phyloP scores from a whole-genome alignment of 495 filamentous ascomycete species.

The Penicillium malachiteum region DNA sequence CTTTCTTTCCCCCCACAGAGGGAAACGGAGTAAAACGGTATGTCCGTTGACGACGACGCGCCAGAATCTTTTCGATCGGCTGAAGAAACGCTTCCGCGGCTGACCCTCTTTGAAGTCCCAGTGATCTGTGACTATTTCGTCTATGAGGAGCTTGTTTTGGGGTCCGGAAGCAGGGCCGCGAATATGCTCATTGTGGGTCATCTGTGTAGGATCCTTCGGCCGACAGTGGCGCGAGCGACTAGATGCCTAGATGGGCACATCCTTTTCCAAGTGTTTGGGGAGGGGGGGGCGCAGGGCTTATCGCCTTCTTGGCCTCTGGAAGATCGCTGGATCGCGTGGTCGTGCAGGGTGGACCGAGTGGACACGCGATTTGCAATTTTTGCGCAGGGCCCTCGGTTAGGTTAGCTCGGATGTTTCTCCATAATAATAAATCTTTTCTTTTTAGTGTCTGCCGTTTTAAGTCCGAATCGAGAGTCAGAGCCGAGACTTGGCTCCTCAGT shows the following conservation, averaged over 20 bases:
- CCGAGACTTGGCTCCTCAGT: constrained; percentile 12
- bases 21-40: background rate
- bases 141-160: constrained; percentile 14
- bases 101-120: background rate
- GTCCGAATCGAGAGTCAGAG: constrained; percentile 15
- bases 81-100: constrained; percentile 13
- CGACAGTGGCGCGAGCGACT: constrained; percentile 26
- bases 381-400: constrained; percentile 18
- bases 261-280: constrained; percentile 24
- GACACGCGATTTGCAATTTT: constrained; percentile 15
- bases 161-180: constrained; percentile 14
- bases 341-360: constrained; percentile 17
- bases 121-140: too few relatives aligned
- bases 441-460: background rate
- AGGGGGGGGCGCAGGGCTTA: constrained; percentile 33
- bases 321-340: constrained; percentile 27
- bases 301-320: constrained; percentile 20
- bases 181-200: constrained; percentile 19
- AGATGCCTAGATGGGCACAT: constrained; percentile 28
- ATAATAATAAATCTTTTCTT: constrained; percentile 2
- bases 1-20: background rate
- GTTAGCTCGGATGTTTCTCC: constrained; percentile 1
- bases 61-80: constrained; percentile 5
- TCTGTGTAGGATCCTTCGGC: constrained; percentile 13
- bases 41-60: constrained; percentile 6